Base-by-base conservation (phyloP, 768 basidiomycete species). In the Termitomyces eurrhizus region DNA sequence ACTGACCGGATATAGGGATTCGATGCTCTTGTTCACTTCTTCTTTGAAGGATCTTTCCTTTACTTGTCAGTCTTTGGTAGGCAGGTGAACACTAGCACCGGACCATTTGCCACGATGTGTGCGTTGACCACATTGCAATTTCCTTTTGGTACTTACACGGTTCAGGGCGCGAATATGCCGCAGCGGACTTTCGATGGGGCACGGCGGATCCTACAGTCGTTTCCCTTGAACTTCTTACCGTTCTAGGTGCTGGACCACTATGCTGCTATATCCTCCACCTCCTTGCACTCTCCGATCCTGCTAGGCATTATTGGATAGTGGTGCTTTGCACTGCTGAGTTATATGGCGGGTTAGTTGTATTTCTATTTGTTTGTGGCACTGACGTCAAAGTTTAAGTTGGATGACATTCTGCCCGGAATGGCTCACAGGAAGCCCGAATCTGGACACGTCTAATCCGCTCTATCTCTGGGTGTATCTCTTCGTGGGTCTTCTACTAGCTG, bases 351-450 rank as follows among this genome's bases (percentile, higher is more conserved):
- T 90, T 51, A 45, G 80, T 69, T 24, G 32, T 11, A 44, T 44
- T 14, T 44, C 24, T 11, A 3, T 18, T 57, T 24, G 16, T 58
- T 21, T 33, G 9, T 32, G 41, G 29, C n/a, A 21, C 7, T 55
- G n/a, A 42, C 41, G 13, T 46, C 29, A 41, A 26, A 45, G n/a
- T 33, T 24, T 37, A 61, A 87, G 86, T 35, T 92, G 86, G 86
- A 92, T 93, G 92, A 93, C 91, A 3, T 93, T 93, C 74, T 87
- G 86, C 67, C 92, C 92, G 0, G 92, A 93, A 73, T 93, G 90
- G 90, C 74, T 93, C 52, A 86, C 82, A 1, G 90, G 89, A 21
- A 89, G 83, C 67, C 84, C 86, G 0, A 89, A 80, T 69, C 73
- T 93, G 56, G 80, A 89, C 66, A 90, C 83, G 0, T 88, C 87